These are phyloP conservation scores for Ogataea ganodermae DNA, from an alignment of 805 yeast genomes.

Conservation along the genomic window DNA sequence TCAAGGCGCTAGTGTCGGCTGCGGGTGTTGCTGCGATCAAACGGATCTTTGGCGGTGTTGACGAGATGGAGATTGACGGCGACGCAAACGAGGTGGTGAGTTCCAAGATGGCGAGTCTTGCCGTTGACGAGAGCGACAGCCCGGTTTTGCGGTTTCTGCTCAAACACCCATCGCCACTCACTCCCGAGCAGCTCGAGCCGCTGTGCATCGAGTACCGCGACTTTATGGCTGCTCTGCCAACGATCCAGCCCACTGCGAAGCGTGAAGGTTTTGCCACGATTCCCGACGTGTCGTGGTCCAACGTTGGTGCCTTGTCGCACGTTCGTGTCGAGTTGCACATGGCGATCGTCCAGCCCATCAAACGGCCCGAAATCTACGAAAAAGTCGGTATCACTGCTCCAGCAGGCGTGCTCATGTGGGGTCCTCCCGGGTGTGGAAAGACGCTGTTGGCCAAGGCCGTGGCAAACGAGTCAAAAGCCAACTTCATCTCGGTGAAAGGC, in stretches of 20 bases:
- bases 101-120: neutral
- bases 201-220: conserved; percentile 77
- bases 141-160: conserved; percentile 49
- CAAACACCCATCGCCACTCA: conserved; percentile 78
- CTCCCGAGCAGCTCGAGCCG: conserved; percentile 72
- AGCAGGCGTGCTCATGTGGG: conserved; percentile 97
- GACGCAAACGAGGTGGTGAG: neutral
- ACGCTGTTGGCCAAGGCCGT: conserved; percentile 96
- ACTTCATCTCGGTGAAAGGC: conserved; percentile 93
- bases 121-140: neutral
- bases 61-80: conserved; percentile 36
- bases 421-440: conserved; percentile 99
- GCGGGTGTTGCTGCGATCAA: conserved; percentile 95
- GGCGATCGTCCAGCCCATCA: conserved; percentile 97
- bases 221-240: conserved; percentile 82
- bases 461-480: conserved; percentile 95
- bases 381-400: conserved; percentile 95
- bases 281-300: conserved; percentile 95
- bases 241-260: conserved; percentile 95
- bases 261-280: conserved; percentile 99
- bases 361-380: conserved; percentile 84
- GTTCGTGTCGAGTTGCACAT: conserved; percentile 89
- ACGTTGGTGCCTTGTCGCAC: conserved; percentile 83
- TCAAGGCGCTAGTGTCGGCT: conserved; percentile 89
- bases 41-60: conserved; percentile 72